Base-by-base conservation (phyloP, 495 filamentous ascomycete genomes). In the Corynascus novoguineensis region DNA sequence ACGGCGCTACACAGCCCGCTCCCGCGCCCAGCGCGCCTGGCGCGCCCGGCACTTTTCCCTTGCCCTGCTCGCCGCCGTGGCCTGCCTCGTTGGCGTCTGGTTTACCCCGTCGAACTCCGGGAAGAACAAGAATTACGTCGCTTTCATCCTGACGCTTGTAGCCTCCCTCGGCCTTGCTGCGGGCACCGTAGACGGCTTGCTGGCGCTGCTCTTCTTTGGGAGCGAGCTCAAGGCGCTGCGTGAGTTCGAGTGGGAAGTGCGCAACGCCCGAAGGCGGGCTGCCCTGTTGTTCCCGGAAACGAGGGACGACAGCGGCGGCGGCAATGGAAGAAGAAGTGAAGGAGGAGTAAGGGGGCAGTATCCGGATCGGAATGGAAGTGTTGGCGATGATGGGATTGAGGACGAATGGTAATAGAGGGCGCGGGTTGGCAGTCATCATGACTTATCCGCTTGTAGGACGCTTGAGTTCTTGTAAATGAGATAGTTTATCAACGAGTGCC, bases 241-340 rank as follows among this genome's bases (percentile, higher is more conserved):
- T 62, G 93, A 97, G 73, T 97, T 97, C 72, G 84, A 93, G 64
- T 96, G 90, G 86, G 95, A 98, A 74, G 85, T 98, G 14, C 71
- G 73, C 49, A 93, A 87, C 72, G 86, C 86, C 32, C 10, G 29
- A 83, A 71, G 45, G 66, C 10, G 68, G 9, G 53, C 4, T 19
- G n/a, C 17, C 53, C 11, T 63, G 63, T 21, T 15, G 21, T 11
- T 38, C 4, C 7, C 11, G 66, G 60, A 1, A 7, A 15, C 7
- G 15, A 53, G 44, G 19, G 41, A n/a, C 6, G 37, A 37, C 1
- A 47, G 25, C 29, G 58, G 14, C 19, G 45, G 15, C 15, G 38
- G n/a, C 31, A 31, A 31, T 44, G 44, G 51, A 1, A 47, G 46
- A 47, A 27, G 19, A 24, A 5, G 19, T 17, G 40, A 10, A 14